A percentile compares a stretch with the other conserved stretches of the same genome.
Evolutionary conservation across 1,284 basidiomycete genomes (phyloP).

Genomic region (Ceratobasidium sp.): DNA sequence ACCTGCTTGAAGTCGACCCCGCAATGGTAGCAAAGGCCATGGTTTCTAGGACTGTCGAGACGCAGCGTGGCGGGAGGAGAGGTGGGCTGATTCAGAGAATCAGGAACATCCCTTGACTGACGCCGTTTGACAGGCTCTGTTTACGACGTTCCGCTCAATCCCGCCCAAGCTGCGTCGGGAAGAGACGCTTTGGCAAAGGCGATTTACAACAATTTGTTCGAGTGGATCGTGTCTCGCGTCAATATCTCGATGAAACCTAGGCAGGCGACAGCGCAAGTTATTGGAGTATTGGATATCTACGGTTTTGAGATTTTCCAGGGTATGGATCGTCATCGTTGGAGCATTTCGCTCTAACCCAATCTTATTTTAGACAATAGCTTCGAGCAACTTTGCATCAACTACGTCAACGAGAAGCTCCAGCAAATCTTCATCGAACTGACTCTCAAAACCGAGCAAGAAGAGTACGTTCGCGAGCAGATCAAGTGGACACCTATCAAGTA

Average conservation of each 20-base stretch:
- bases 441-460: constrained; percentile 98
- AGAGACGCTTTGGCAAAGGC: constrained; percentile 96
- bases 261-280: constrained; percentile 78
- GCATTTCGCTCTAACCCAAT: constrained; percentile 2
- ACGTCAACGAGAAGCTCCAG: constrained; percentile 99
- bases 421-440: constrained; percentile 99
- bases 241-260: constrained; percentile 97
- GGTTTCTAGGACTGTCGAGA: constrained; percentile 90
- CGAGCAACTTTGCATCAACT: constrained; percentile 99
- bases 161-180: constrained; percentile 88
- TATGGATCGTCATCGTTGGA: constrained; percentile 51
- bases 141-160: constrained; percentile 96
- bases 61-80: constrained; percentile 88
- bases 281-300: constrained; percentile 98
- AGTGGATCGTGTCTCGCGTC: constrained; percentile 98
- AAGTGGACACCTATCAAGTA: constrained; percentile 99
- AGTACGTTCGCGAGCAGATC: constrained; percentile 98
- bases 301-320: constrained; percentile 97
- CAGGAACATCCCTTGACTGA: neutral
- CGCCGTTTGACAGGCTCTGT: constrained; percentile 67
- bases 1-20: constrained; percentile 90
- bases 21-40: constrained; percentile 86
- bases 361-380: constrained; percentile 89
- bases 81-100: constrained; percentile 59
- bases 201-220: constrained; percentile 98